Conservation (phyloP, 2,329 filamentous ascomycete species). For the Nothophoma quercina region DNA sequence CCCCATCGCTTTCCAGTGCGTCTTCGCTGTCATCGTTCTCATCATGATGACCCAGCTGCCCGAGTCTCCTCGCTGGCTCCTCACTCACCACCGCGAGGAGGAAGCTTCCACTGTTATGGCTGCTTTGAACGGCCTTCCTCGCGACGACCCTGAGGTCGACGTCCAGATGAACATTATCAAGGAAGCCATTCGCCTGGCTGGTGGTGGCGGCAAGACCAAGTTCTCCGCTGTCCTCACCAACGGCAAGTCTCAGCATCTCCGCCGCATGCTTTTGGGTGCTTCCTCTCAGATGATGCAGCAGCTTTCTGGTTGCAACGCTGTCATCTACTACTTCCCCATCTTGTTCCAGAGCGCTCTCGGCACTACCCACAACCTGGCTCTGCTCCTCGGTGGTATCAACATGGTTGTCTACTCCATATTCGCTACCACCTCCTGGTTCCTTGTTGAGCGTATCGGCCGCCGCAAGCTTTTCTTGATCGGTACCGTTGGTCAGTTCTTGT, state of each 20-base stretch:
- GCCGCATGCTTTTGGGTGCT: slow-evolving; percentile 66
- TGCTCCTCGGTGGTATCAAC: slow-evolving; percentile 59
- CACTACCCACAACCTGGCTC: slow-evolving; percentile 50
- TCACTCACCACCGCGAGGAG: slow-evolving; percentile 50
- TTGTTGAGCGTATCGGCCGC: slow-evolving; percentile 68
- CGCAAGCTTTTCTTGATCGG: slow-evolving; percentile 54
- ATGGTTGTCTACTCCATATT: slow-evolving; percentile 65
- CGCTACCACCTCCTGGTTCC: slow-evolving; percentile 67
- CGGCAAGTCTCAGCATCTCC: slow-evolving; percentile 70
- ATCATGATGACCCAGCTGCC: slow-evolving; percentile 47
- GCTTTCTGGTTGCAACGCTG: slow-evolving; percentile 48
- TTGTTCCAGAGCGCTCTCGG: slow-evolving; percentile 62
- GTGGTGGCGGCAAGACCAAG: slow-evolving; percentile 48
- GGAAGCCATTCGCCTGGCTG: slow-evolving; percentile 56
- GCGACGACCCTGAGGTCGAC: slow-evolving; percentile 63
- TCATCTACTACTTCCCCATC: slow-evolving; percentile 56
- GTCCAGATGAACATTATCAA: slow-evolving; percentile 68
- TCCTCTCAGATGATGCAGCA: slow-evolving; percentile 71
- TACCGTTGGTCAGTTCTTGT: slow-evolving; percentile 61
- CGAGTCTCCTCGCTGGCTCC: slow-evolving; percentile 43
- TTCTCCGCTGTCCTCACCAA: slow-evolving; percentile 64
- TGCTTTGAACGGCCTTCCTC: slow-evolving; percentile 54
- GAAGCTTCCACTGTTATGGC: slow-evolving; percentile 59
- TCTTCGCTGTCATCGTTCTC: slow-evolving; percentile 52
- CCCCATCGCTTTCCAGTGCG: slow-evolving; percentile 60